Base-by-base conservation (phyloP, 176 grass and related monocot genomes). In the Oryza longistaminata region DNA sequence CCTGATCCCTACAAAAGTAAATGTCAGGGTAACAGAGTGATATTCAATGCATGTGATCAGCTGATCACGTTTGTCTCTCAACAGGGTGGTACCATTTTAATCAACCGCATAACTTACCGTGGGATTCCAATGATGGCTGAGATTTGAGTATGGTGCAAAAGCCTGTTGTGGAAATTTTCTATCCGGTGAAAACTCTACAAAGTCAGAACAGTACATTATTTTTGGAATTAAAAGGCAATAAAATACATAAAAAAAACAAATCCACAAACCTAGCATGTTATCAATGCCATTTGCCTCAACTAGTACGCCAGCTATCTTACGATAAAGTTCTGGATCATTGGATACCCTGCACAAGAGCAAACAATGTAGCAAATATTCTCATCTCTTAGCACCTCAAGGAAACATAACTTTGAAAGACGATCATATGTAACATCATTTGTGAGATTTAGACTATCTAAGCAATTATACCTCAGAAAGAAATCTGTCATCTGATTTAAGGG, bases 111-210 rank as follows among this genome's bases (percentile, higher is more conserved):
- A 88, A 95, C 96, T 98, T 92, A 98, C 96, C 86, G 83, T 75
- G 85, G 88, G 86, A 92, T 98, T 98, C 96, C 96, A 98, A 52
- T 95, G 83, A 90, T 95, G 91, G 82, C 86, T 95, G 83, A 39
- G 78, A 76, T 98, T 94, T 77, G 74, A 90, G 73, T 98, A 98
- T 48, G 93, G 93, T 70, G 91, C 89, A 94, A 98, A 98, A 83
- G 68, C 85, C n/a, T 85, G 83, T 92, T 94, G 96, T 66, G 96
- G 96, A 88, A 98, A 98, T 66, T 98, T 98, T 77, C 89, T 92
- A 88, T 83, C 96, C 26, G 93, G 96, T 44, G 96, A 98, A 43
- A 98, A 88, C 62, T 91, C 96, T 98, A 85, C 40, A 85, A 9
- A 75, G 14, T 52, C 78, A 71, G 43, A 78, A 90, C 5, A 70